Percentiles rank a stretch among this genome's conserved stretches.
Evolutionary conservation across 345 rosid species (phyloP).

Genomic region (Murraya paniculata): DNA sequence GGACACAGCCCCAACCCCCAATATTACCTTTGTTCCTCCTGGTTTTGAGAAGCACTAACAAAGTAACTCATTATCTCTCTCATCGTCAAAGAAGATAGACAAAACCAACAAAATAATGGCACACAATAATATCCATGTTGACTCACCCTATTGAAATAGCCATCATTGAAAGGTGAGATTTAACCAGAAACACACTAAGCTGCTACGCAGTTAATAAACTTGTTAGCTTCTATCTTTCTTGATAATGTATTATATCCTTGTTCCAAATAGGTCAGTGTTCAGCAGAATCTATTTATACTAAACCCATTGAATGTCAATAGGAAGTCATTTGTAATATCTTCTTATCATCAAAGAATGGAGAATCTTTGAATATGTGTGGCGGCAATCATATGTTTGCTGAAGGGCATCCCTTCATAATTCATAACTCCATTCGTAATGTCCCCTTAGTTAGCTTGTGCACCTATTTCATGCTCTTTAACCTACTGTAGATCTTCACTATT

Average conservation of each 20-base stretch:
- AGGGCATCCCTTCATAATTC: not conserved
- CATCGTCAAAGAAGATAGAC: not conserved
- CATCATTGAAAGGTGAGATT: not conserved
- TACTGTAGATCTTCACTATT: not conserved
- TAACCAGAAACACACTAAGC: not conserved
- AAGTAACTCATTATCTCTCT: not conserved
- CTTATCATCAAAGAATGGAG: not conserved
- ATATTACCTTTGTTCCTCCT: not conserved
- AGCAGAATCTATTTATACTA: not conserved
- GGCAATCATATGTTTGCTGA: not conserved
- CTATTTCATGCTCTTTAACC: not conserved
- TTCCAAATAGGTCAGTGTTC: not conserved
- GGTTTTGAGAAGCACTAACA: not conserved
- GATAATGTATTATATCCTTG: not conserved
- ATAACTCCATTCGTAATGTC: not conserved
- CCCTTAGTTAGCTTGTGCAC: not conserved
- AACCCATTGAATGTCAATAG: not conserved
- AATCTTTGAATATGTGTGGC: not conserved
- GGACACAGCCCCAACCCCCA: not conserved
- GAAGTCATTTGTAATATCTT: not conserved
- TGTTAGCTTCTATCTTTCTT: not conserved
- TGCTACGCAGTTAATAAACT: not conserved
- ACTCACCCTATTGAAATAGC: not conserved
- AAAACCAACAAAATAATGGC: not conserved
- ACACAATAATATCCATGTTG: not conserved